Base-by-base conservation (phyloP, 2,329 filamentous ascomycete genomes). In the Colletotrichum sp. region DNA sequence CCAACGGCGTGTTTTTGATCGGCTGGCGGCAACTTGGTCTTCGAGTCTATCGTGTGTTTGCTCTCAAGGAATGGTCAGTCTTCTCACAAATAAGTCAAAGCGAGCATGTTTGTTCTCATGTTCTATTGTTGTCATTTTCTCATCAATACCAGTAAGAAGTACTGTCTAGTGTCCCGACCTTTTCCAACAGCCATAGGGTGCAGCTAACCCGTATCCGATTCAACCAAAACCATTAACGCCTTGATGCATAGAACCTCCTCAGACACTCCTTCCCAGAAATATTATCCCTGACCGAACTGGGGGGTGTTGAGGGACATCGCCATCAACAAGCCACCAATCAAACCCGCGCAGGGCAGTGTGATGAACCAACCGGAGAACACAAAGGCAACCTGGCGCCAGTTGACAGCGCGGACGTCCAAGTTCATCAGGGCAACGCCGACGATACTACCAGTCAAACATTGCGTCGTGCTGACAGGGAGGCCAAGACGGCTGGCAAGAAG, bases 331-430 rank as follows among this genome's bases (percentile, higher is more conserved):
- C 80, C 80, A 4, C 79, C 76, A 6, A 81, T 78, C 26, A 81
- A 66, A n/a, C 80, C 80, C 6, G 81, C 78, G 6, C 66, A 69
- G 21, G 79, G 80, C 3, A 81, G 66, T 4, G 79, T 81, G 12
- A 81, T 60, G 55, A 81, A 60, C 81, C 81, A 82, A 6, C 81
- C 81, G 12, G 73, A 71, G 65, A 79, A 81, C 62, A 82, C 80
- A 62, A 72, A 80, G n/a, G 64, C 78, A n/a, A 82, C 67, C 75
- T 79, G 77, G 44, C 77, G 71, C 80, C 79, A 81, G 76, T 82
- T 82, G 21, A 80, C 78, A 8, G 80, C 78, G 12, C 77, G 70
- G 18, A 78, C 63, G 62, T 80, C 79, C 2, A 78, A 69, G 69
- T 81, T 81, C 71, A 78, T 78, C 70, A 82, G 52, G 8, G 77